A percentile compares a stretch with the other conserved stretches of the same genome.
Evolutionary conservation across 805 yeast genomes (phyloP).

Genomic region (Priceomyces melissophilus): DNA sequence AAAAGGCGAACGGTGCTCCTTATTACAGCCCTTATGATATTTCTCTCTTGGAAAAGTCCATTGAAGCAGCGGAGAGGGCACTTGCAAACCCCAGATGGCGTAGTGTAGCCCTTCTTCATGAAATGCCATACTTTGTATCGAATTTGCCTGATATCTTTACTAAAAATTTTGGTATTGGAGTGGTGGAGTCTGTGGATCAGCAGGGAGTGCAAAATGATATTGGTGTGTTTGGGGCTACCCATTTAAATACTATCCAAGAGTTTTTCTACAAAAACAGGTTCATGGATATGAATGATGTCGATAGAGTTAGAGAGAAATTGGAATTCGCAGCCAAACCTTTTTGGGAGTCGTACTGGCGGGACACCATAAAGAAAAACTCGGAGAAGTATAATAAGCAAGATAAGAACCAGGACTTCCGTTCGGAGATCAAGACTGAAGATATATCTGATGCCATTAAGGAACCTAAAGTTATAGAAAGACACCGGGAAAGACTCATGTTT

Average conservation of each 20-base stretch:
- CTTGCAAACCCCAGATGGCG: constrained; percentile 55
- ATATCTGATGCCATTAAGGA: constrained; percentile 4
- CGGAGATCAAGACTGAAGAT: constrained; percentile 5
- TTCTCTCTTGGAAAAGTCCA: constrained; percentile 39
- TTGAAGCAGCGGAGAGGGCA: constrained; percentile 47
- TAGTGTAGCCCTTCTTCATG: constrained; percentile 56
- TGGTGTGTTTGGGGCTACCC: constrained; percentile 60
- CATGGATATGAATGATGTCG: constrained; percentile 24
- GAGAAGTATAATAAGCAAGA: constrained; percentile 38
- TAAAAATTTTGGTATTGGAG: constrained; percentile 44
- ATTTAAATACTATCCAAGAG: constrained; percentile 47
- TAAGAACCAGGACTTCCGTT: constrained; percentile 24
- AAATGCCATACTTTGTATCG: constrained; percentile 55
- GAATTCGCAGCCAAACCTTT: constrained; percentile 36
- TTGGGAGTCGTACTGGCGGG: constrained; percentile 55
- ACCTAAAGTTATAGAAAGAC: constrained; percentile 1
- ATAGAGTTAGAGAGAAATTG: constrained; percentile 28
- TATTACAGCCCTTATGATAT: constrained; percentile 38
- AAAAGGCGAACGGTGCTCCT: constrained; percentile 16
- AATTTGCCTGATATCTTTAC: constrained; percentile 43
- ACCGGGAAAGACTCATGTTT: not conserved
- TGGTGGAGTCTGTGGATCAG: constrained; percentile 16
- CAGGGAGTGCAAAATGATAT: constrained; percentile 17
- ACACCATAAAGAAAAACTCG: constrained; percentile 30
- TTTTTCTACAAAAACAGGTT: constrained; percentile 54